Percentiles rank a stretch among this genome's conserved stretches.
phyloP scores from a whole-genome alignment of 768 basidiomycete genomes.

The Hemileccinum rubropunctum region DNA sequence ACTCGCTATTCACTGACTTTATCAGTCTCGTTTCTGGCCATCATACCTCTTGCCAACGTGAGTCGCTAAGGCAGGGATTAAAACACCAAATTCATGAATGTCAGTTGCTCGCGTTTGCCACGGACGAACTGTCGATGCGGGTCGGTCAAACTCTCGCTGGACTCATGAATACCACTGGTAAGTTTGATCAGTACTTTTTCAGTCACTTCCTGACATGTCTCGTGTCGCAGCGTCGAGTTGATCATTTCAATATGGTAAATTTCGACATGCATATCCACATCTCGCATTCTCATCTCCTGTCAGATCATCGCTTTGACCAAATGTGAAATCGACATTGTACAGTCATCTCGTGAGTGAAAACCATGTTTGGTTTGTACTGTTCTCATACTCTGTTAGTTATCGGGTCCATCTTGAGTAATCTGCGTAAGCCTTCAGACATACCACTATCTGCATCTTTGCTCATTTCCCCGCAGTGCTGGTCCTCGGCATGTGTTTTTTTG shows the following conservation, averaged over 20 bases:
- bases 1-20: not conserved
- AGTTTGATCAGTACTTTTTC: constrained; percentile 16
- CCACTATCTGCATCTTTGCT: not conserved
- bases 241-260: constrained; percentile 60
- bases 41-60: constrained; percentile 82
- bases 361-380: not conserved
- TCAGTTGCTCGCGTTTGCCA: constrained; percentile 78
- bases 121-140: constrained; percentile 81
- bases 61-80: not conserved
- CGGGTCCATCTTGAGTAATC: constrained; percentile 79
- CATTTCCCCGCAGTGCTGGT: constrained; percentile 60
- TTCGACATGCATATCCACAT: not conserved
- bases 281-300: not conserved
- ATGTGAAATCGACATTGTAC: constrained; percentile 78
- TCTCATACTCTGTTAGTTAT: constrained; percentile 48
- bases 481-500: constrained; percentile 83
- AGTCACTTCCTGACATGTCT: not conserved
- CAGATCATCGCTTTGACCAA: constrained; percentile 80
- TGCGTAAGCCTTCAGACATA: constrained; percentile 40
- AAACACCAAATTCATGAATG: not conserved
- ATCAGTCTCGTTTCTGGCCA: constrained; percentile 74
- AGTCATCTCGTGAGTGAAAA: constrained; percentile 62
- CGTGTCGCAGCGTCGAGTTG: constrained; percentile 43
- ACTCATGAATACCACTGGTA: constrained; percentile 81
- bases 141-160: constrained; percentile 84